Evolutionary conservation across 2,329 filamentous ascomycete genomes (phyloP).

Genomic region (Pleomassaria siparia): DNA sequence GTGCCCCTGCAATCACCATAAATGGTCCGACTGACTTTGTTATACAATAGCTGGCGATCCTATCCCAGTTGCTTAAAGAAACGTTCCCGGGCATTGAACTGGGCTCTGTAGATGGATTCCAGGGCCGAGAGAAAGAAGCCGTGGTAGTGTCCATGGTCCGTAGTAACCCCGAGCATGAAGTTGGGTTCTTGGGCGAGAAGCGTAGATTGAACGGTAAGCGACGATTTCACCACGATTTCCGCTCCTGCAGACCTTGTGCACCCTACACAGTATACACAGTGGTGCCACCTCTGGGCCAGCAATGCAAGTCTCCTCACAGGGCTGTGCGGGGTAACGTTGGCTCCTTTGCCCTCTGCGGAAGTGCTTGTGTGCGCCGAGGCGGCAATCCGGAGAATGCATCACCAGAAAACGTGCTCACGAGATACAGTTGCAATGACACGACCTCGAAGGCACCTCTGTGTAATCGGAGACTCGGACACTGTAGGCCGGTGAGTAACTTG

Average conservation of each 20-base stretch:
- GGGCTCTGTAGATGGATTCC: constrained; percentile 96
- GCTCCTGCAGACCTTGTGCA: constrained; percentile 1
- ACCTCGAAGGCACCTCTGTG: constrained; percentile 83
- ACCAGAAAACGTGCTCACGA: constrained; percentile 10
- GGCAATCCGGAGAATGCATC: not conserved
- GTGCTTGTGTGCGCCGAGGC: not conserved
- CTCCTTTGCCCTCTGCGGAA: too few species aligned
- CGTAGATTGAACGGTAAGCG: constrained; percentile 82
- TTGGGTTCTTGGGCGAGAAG: constrained; percentile 92
- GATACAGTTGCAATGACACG: constrained; percentile 89
- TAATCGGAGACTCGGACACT: constrained; percentile 93
- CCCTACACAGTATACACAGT: not conserved
- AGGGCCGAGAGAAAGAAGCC: constrained; percentile 95
- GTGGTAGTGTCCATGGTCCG: constrained; percentile 91
- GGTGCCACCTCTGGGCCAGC: not conserved
- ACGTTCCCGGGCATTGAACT: constrained; percentile 82
- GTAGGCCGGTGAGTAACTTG: constrained; percentile 71
- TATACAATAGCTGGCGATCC: constrained; percentile 65
- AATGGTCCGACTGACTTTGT: constrained; percentile 17
- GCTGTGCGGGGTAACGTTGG: too few species aligned
- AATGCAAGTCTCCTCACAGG: too few species aligned
- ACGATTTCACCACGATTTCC: constrained; percentile 6
- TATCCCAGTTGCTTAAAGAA: constrained; percentile 77
- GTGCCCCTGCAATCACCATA: constrained; percentile 3
- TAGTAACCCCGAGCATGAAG: constrained; percentile 82